Evolutionary conservation across 73 alveolate genomes (phyloP).

Genomic region (Paramecium biaurelia): DNA sequence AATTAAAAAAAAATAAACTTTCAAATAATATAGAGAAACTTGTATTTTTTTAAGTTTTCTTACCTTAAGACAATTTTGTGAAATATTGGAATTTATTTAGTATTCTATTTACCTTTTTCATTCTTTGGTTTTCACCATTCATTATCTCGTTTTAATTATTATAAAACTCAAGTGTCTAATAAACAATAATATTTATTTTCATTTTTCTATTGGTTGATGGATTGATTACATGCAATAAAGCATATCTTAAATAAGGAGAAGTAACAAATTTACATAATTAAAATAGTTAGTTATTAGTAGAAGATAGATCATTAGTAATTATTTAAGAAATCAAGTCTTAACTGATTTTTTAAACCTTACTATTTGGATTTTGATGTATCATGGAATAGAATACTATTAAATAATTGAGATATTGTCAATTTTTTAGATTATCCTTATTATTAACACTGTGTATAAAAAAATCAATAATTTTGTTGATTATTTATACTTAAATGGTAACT

Average conservation of each 20-base stretch:
- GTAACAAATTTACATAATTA: background rate
- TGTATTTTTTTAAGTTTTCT: background rate
- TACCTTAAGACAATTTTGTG: background rate
- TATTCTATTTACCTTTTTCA: background rate
- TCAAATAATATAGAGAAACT: background rate
- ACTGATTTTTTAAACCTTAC: background rate
- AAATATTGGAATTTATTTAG: constrained; percentile 18
- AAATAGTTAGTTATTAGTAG: background rate
- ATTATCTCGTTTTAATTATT: background rate
- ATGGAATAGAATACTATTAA: background rate
- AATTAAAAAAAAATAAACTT: background rate
- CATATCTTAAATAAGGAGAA: background rate
- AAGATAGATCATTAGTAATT: background rate
- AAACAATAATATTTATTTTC: background rate
- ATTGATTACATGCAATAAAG: background rate
- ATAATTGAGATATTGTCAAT: background rate
- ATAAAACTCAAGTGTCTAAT: background rate
- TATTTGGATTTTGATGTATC: background rate
- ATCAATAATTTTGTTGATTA: background rate
- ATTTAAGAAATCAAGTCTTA: background rate
- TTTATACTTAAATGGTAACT: background rate
- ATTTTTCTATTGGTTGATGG: background rate
- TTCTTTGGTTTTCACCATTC: constrained; percentile 13
- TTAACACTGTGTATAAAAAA: background rate
- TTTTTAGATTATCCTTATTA: background rate